Evolutionary conservation across 2,329 filamentous ascomycete genomes (phyloP).

Genomic region (Aureobasidium sp.): DNA sequence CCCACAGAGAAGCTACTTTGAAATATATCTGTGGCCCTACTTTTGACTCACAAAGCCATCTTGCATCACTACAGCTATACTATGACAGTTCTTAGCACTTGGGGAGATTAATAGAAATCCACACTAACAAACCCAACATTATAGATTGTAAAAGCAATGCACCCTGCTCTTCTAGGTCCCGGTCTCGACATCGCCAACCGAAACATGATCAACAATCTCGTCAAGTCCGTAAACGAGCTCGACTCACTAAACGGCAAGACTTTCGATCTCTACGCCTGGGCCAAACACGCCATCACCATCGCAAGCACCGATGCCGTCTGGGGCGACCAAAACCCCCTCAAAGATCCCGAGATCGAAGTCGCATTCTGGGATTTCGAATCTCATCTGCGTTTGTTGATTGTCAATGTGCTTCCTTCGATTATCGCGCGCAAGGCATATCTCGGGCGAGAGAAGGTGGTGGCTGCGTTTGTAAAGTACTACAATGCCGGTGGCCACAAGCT

Average conservation of each 20-base stretch:
- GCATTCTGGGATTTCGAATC: slow-evolving; percentile 37
- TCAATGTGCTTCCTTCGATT: slow-evolving; percentile 28
- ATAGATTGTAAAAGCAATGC: slow-evolving; percentile 24
- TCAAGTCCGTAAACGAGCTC: slow-evolving; percentile 24
- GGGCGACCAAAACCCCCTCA: slow-evolving; percentile 38
- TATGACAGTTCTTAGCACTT: background rate
- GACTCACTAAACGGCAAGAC: slow-evolving; percentile 20
- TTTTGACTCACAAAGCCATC: background rate
- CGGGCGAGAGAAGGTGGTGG: slow-evolving; percentile 27
- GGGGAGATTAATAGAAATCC: background rate
- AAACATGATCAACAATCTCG: slow-evolving; percentile 21
- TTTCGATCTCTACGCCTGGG: slow-evolving; percentile 34
- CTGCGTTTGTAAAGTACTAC: slow-evolving; percentile 26
- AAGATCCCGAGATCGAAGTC: slow-evolving; percentile 30
- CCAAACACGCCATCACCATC: slow-evolving; percentile 32
- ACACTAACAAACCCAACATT: background rate
- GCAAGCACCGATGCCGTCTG: slow-evolving; percentile 38
- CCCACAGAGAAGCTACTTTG: background rate
- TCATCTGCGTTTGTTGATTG: slow-evolving; percentile 21
- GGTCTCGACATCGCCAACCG: slow-evolving; percentile 32
- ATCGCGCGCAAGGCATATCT: slow-evolving; percentile 33
- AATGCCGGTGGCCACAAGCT: slow-evolving; percentile 20
- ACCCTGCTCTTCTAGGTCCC: slow-evolving; percentile 27
- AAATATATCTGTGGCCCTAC: background rate
- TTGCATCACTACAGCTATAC: background rate